Evolutionary conservation across 2,329 filamentous ascomycete genomes (phyloP).

Genomic region (Harringtonia aguacate): DNA sequence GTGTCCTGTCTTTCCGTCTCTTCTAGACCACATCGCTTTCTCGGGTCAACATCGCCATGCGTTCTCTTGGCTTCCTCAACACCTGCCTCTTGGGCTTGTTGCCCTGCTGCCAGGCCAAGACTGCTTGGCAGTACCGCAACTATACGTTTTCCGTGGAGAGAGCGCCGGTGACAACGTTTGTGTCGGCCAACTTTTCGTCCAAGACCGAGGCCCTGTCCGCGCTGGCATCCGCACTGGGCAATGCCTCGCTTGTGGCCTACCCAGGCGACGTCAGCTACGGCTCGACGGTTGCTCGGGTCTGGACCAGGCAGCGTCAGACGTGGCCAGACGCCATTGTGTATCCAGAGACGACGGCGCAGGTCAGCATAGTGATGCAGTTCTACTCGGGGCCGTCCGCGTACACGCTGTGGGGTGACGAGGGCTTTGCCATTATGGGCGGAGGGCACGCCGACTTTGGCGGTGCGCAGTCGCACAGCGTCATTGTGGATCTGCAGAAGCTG

Average conservation of each 20-base stretch:
- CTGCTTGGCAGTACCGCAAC: constrained; percentile 3
- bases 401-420: constrained; percentile 1
- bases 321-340: constrained; percentile 3
- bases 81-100: not conserved
- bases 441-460: constrained; percentile 4
- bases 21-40: too few relatives aligned
- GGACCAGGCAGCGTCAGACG: not conserved
- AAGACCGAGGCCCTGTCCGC: constrained; percentile 1
- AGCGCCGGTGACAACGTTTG: not conserved
- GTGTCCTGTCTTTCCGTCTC: too few relatives aligned
- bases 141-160: not conserved
- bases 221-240: not conserved
- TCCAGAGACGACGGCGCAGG: constrained; percentile 1
- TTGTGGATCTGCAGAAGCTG: not conserved
- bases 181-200: not conserved
- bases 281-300: constrained; percentile 1
- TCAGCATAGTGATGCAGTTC: constrained; percentile 3
- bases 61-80: not conserved
- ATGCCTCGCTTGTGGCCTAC: not conserved
- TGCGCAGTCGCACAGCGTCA: constrained; percentile 1
- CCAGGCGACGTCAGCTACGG: constrained; percentile 1
- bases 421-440: constrained; percentile 3
- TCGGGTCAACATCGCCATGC: too few relatives aligned
- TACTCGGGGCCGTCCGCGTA: not conserved
- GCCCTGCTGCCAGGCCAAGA: not conserved